Percentiles rank a stretch among this genome's conserved stretches.
phyloP scores from a whole-genome alignment of 1,284 basidiomycete genomes.

The Sporisorium reilianum region DNA sequence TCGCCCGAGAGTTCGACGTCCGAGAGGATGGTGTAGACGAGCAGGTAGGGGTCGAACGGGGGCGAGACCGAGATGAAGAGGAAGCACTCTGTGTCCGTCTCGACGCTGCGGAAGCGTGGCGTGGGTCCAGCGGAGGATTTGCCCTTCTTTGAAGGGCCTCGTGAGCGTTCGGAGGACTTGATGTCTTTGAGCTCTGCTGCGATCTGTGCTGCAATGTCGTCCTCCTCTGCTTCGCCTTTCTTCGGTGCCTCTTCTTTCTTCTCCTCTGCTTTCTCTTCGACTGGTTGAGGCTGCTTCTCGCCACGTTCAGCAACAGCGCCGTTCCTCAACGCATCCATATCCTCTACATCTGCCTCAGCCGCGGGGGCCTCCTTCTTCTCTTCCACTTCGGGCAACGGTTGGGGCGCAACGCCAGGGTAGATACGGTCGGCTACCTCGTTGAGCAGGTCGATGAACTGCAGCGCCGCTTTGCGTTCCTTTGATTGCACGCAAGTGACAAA shows the following conservation, averaged over 20 bases:
- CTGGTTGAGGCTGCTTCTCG: background rate
- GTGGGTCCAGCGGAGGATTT: background rate
- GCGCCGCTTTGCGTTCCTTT: slow-evolving; percentile 63
- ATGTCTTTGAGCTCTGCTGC: slow-evolving; percentile 56
- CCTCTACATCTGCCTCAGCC: slow-evolving; percentile 24
- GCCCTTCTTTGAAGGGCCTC: slow-evolving; percentile 3
- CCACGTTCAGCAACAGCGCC: slow-evolving; percentile 18
- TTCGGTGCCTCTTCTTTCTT: background rate
- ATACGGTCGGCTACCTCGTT: slow-evolving; percentile 58
- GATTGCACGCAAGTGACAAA: slow-evolving; percentile 59
- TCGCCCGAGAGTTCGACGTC: slow-evolving; percentile 56
- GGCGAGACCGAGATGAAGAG: slow-evolving; percentile 44
- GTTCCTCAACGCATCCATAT: slow-evolving; percentile 55
- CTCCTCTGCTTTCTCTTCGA: background rate
- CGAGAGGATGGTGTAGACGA: slow-evolving; percentile 48
- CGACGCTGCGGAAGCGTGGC: slow-evolving; percentile 36
- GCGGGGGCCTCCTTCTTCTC: background rate
- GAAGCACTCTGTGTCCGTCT: slow-evolving; percentile 56
- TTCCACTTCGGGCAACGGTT: slow-evolving; percentile 11
- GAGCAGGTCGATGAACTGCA: slow-evolving; percentile 60
- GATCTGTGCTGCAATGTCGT: slow-evolving; percentile 64
- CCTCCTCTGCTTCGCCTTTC: slow-evolving; percentile 12
- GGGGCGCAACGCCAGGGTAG: slow-evolving; percentile 48
- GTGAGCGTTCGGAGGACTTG: slow-evolving; percentile 27
- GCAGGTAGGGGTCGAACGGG: slow-evolving; percentile 41